Conservation (phyloP, 1,284 basidiomycete species). For the Chalciporus sp. region DNA sequence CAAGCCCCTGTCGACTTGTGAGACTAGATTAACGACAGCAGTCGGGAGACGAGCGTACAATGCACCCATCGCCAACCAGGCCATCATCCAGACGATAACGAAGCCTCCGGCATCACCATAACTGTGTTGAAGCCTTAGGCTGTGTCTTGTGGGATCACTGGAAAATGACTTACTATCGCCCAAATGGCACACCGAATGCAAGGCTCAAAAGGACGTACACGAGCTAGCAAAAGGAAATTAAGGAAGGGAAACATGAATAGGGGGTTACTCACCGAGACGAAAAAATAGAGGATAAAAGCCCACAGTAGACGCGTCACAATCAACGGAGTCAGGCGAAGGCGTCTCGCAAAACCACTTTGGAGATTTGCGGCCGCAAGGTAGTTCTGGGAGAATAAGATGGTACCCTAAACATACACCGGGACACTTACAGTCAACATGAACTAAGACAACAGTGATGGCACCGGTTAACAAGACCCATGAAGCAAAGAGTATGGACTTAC, state of each 20-base stretch:
- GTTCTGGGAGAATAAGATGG: conserved; percentile 19
- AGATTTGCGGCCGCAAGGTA: conserved; percentile 36
- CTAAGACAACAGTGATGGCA: conserved; percentile 20
- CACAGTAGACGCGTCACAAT: conserved; percentile 56
- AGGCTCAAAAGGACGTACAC: conserved; percentile 66
- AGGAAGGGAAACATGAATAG: not conserved
- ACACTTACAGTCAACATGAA: conserved; percentile 43
- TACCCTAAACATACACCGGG: conserved; percentile 8
- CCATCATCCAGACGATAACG: conserved; percentile 76
- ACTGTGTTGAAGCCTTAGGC: conserved; percentile 14
- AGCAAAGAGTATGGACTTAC: conserved; percentile 34
- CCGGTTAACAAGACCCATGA: conserved; percentile 30
- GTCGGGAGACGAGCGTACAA: conserved; percentile 39
- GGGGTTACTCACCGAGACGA: conserved; percentile 52
- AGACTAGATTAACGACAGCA: not conserved
- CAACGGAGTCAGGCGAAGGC: conserved; percentile 55
- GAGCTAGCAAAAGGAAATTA: conserved; percentile 27
- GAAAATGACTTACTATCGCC: conserved; percentile 41
- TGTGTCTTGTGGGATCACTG: not conserved
- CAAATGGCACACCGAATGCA: conserved; percentile 66
- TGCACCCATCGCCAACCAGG: conserved; percentile 63
- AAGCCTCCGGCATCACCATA: conserved; percentile 59
- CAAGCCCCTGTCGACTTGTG: conserved; percentile 45
- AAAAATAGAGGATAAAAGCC: conserved; percentile 59
- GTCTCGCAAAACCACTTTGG: conserved; percentile 48